Evolutionary conservation across 345 rosid species (phyloP).

Genomic region (Clarkia xantiana): DNA sequence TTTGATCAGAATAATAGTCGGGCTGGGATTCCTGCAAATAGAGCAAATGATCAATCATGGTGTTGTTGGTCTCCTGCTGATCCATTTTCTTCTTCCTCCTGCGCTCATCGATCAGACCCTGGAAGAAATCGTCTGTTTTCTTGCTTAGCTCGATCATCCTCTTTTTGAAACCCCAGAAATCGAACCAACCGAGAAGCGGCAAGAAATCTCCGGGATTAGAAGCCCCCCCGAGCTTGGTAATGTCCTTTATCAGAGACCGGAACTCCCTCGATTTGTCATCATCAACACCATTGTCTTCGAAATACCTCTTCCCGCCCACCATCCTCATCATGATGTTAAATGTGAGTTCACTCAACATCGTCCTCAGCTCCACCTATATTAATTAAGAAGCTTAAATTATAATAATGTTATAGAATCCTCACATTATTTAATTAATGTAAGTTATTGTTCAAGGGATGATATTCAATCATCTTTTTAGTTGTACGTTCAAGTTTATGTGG

Average conservation of each 20-base stretch:
- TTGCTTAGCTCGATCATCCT: slow-evolving; percentile 15
- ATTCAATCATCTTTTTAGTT: too few relatives aligned
- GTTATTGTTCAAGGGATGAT: too few relatives aligned
- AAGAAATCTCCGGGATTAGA: slow-evolving; percentile 8
- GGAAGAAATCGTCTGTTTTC: slow-evolving; percentile 30
- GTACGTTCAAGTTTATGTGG: too few relatives aligned
- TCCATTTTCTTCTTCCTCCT: slow-evolving; percentile 12
- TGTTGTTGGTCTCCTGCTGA: slow-evolving; percentile 9
- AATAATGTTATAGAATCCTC: too few relatives aligned
- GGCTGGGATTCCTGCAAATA: slow-evolving; percentile 33
- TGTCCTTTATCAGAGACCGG: slow-evolving; percentile 14
- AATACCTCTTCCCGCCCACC: slow-evolving; percentile 9
- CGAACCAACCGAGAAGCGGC: slow-evolving; percentile 9
- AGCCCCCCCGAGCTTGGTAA: neutral
- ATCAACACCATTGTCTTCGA: slow-evolving; percentile 12
- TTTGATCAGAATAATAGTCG: slow-evolving; percentile 34
- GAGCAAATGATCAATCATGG: slow-evolving; percentile 54
- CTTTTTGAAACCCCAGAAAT: slow-evolving; percentile 17
- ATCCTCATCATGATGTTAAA: slow-evolving; percentile 10
- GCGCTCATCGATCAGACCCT: slow-evolving; percentile 33
- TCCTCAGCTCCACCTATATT: slow-evolving; percentile 2
- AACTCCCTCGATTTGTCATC: slow-evolving; percentile 11
- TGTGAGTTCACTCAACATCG: slow-evolving; percentile 4
- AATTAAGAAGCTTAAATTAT: too few relatives aligned
- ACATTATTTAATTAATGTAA: too few relatives aligned